These are phyloP conservation scores for Umbelopsis vinacea DNA, from an alignment of 192 early-diverging fungal genomes.

Conservation along the genomic window DNA sequence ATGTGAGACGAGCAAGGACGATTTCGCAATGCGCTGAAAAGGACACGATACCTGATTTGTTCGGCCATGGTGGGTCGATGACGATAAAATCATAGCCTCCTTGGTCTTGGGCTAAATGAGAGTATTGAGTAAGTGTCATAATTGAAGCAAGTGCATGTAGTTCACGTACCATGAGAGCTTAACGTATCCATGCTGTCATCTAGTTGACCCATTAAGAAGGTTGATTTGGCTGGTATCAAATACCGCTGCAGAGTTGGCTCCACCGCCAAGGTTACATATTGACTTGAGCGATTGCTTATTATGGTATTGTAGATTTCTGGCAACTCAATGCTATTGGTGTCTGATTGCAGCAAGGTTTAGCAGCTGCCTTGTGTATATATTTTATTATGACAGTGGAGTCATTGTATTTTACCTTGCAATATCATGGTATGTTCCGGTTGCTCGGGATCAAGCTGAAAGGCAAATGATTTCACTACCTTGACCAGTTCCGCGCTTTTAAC, in stretches of 20 bases:
- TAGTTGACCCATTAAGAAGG: conserved; percentile 31
- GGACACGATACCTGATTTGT: conserved; percentile 55
- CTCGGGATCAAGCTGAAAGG: conserved; percentile 9
- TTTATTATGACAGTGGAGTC: background rate
- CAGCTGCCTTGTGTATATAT: background rate
- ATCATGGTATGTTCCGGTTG: background rate
- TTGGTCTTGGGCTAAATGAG: conserved; percentile 27
- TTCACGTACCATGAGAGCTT: background rate
- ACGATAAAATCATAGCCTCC: conserved; percentile 55
- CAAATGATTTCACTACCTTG: conserved; percentile 21
- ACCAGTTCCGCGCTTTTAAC: conserved; percentile 21
- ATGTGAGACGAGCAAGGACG: background rate
- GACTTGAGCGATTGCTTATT: conserved; percentile 10
- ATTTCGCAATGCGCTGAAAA: background rate
- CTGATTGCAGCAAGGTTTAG: conserved; percentile 5
- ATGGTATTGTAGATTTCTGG: conserved; percentile 24
- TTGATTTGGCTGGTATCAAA: conserved; percentile 21
- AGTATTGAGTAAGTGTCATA: background rate
- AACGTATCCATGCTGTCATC: conserved; percentile 27
- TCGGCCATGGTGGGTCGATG: conserved; percentile 74
- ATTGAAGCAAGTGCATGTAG: too few relatives aligned
- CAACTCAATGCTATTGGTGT: conserved; percentile 21
- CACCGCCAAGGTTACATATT: conserved; percentile 20
- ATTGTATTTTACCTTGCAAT: background rate
- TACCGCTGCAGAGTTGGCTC: conserved; percentile 18